These are phyloP conservation scores for Metschnikowia cerradonensis DNA, from an alignment of 805 yeast genomes.

Conservation along the genomic window DNA sequence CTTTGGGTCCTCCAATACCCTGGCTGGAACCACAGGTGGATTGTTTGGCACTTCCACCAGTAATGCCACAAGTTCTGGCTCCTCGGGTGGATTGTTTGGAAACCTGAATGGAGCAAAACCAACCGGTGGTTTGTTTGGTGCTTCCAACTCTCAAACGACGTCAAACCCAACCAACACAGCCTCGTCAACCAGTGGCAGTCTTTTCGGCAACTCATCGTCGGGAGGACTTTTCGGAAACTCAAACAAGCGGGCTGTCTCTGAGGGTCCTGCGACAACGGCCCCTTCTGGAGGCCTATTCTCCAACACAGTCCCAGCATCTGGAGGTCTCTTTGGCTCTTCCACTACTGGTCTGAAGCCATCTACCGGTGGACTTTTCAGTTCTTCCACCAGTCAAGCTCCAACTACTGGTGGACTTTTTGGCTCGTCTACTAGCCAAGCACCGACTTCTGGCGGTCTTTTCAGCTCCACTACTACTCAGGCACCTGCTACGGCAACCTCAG, in stretches of 20 bases:
- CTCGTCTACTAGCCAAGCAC: slow-evolving; percentile 9
- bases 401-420: slow-evolving; percentile 23
- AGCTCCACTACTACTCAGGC: slow-evolving; percentile 3
- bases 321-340: slow-evolving; percentile 6
- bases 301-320: background rate
- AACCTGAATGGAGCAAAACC: background rate
- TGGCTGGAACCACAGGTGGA: background rate
- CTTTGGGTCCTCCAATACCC: slow-evolving; percentile 5
- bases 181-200: background rate
- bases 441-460: slow-evolving; percentile 21
- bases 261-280: slow-evolving; percentile 1
- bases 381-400: background rate
- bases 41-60: slow-evolving; percentile 2
- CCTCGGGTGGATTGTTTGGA: slow-evolving; percentile 6
- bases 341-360: background rate
- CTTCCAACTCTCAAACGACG: background rate
- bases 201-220: slow-evolving; percentile 5
- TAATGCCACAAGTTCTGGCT: background rate
- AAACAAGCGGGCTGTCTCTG: slow-evolving; percentile 3
- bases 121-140: slow-evolving; percentile 1
- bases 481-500: background rate
- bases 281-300: slow-evolving; percentile 1
- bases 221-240: slow-evolving; percentile 7
- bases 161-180: background rate
- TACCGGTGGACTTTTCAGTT: background rate